phyloP scores from a whole-genome alignment of 2,329 filamentous ascomycete species.

The Colletotrichum sojae region DNA sequence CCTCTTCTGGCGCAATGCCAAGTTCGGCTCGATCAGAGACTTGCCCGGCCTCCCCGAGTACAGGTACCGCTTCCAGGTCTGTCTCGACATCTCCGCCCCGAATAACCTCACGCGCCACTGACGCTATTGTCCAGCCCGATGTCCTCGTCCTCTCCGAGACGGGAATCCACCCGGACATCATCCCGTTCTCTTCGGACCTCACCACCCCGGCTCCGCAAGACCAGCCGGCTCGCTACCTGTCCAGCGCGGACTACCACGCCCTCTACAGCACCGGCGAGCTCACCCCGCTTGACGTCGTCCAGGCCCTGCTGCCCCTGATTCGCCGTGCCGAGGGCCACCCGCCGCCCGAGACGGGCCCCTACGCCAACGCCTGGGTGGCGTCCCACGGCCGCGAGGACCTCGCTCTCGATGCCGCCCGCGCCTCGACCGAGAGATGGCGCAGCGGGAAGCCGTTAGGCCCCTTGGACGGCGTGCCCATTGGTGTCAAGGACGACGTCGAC shows the following conservation, averaged over 20 bases:
- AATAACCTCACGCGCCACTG: neutral
- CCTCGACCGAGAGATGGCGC: conserved; percentile 80
- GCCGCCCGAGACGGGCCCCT: conserved; percentile 49
- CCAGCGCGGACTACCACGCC: conserved; percentile 82
- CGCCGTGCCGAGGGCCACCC: conserved; percentile 62
- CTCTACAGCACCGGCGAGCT: conserved; percentile 78
- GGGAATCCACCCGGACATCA: conserved; percentile 43
- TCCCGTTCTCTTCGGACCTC: conserved; percentile 51
- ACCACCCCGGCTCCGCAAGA: conserved; percentile 57
- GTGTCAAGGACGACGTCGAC: conserved; percentile 85
- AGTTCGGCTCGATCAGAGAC: conserved; percentile 63
- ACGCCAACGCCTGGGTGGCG: conserved; percentile 82
- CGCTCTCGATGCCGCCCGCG: conserved; percentile 77
- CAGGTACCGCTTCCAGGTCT: conserved; percentile 64
- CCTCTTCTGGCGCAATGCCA: conserved; percentile 79
- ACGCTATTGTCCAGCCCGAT: conserved; percentile 60
- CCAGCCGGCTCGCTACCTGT: conserved; percentile 71
- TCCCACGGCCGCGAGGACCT: conserved; percentile 69
- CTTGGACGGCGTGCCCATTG: conserved; percentile 86
- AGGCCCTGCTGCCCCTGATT: conserved; percentile 80
- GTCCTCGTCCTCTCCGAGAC: conserved; percentile 65
- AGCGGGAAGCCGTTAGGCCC: conserved; percentile 75
- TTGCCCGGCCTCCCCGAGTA: conserved; percentile 62
- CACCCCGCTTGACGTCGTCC: conserved; percentile 80
- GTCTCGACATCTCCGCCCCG: conserved; percentile 36